Evolutionary conservation across 148 eudicot genomes (phyloP), one percentile per base, ranked within the genome.

Genomic region (Rheum nobile): DNA sequence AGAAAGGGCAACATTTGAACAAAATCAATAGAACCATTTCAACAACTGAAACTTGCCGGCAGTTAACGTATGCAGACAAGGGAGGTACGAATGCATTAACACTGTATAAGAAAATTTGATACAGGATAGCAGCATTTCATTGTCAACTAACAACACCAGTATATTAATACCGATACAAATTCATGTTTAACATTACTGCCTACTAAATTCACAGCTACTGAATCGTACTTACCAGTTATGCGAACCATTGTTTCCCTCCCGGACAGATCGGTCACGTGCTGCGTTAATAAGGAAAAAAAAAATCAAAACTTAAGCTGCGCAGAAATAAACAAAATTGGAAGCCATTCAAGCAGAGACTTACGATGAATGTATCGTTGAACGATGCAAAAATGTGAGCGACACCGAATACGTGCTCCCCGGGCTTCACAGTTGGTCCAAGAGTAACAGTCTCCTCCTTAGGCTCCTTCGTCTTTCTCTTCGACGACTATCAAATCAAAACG

Each of bases 321-420:
- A 26, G 10, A 8, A 67, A 24, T 17, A 37, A 8, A 14, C 22
- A 57, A 47, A 39, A 4, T 47, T 54, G 21, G 65, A 57, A 24
- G 11, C 14, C 22, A 2, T 10, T 39, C 1, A 6, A 54, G 4
- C 71, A 4, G 11, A 4, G 8, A 81, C 90, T 82, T 70, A 91
- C 97, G 26, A 91, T 92, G 79, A 92, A 89, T 8, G 97, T 92
- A 67, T 92, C 97, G 63, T 92, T 92, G 79, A 92, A 92, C 1
- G 97, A 92, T 10, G 97, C 97, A 65, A 89, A 91, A 39, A 91
- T 88, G 80, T 89, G 97, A n/a, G 94, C 93, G 37, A 91, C 97
- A 17, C 95, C 97, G 76, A 92, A 89, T 21, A 88, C 92, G 19
- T 77, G 83, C 73, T 92, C 97, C 6, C 97, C 95, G 7, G 88